Evolutionary conservation across 345 rosid genomes (phyloP).

Genomic region (Lepidium africanum): DNA sequence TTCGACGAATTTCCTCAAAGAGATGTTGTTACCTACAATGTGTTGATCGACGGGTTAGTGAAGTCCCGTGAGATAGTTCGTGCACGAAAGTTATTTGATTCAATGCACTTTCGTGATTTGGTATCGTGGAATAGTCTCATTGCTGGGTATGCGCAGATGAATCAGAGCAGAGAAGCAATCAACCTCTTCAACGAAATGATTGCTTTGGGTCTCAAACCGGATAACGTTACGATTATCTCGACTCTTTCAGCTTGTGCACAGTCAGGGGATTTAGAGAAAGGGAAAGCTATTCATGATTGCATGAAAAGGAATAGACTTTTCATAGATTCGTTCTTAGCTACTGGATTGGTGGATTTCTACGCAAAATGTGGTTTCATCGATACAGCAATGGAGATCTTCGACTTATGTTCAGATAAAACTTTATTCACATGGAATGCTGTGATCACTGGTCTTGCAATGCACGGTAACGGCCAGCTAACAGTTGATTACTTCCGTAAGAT

Average conservation of each 20-base stretch:
- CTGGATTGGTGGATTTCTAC: conserved; percentile 59
- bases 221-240: conserved; percentile 57
- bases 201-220: conserved; percentile 34
- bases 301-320: conserved; percentile 27
- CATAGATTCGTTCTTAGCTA: conserved; percentile 52
- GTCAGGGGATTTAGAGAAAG: conserved; percentile 47
- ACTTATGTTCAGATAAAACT: conserved; percentile 36
- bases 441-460: conserved; percentile 67
- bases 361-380: conserved; percentile 59
- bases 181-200: conserved; percentile 43
- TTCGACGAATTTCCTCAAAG: conserved; percentile 46
- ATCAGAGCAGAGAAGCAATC: conserved; percentile 39
- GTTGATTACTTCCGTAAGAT: conserved; percentile 46
- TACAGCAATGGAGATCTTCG: conserved; percentile 39
- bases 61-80: conserved; percentile 40
- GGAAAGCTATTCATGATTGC: conserved; percentile 44
- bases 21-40: conserved; percentile 56
- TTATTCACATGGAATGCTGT: conserved; percentile 63
- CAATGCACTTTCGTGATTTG: conserved; percentile 52
- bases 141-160: conserved; percentile 50
- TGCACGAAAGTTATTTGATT: conserved; percentile 46
- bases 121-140: conserved; percentile 67
- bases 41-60: conserved; percentile 53
- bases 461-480: conserved; percentile 38
- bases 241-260: conserved; percentile 77